These are phyloP conservation scores for Thozetella sp. DNA, from an alignment of 495 filamentous ascomycete genomes.

Conservation along the genomic window DNA sequence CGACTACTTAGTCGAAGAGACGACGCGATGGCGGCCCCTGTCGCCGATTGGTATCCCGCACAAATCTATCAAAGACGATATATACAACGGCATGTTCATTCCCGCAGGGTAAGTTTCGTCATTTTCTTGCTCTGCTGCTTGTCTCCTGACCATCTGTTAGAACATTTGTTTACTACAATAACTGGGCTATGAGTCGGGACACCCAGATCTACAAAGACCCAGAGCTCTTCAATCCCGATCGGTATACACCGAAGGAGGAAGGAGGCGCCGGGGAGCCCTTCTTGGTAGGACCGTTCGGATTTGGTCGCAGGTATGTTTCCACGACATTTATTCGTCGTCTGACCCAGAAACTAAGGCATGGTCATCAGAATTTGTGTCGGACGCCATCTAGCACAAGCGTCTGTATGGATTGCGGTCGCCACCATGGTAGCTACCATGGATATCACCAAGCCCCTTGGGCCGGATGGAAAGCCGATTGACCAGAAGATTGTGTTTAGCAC, in stretches of 20 bases:
- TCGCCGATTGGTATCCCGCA: slow-evolving; percentile 59
- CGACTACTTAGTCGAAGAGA: slow-evolving; percentile 50
- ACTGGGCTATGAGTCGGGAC: slow-evolving; percentile 37
- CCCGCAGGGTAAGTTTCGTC: slow-evolving; percentile 23
- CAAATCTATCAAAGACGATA: slow-evolving; percentile 47
- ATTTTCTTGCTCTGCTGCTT: not conserved
- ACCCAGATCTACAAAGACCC: slow-evolving; percentile 28
- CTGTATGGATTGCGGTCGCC: slow-evolving; percentile 24
- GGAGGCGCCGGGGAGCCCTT: slow-evolving; percentile 35
- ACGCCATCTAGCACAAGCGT: slow-evolving; percentile 21
- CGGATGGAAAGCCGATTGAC: slow-evolving; percentile 16
- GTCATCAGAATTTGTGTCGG: slow-evolving; percentile 20
- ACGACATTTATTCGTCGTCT: not conserved
- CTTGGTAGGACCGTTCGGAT: slow-evolving; percentile 46
- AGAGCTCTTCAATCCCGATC: slow-evolving; percentile 37
- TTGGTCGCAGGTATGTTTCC: slow-evolving; percentile 23
- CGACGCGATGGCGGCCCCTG: slow-evolving; percentile 55
- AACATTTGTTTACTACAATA: slow-evolving; percentile 31
- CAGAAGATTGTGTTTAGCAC: slow-evolving; percentile 22
- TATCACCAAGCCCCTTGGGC: slow-evolving; percentile 20
- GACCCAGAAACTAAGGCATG: slow-evolving; percentile 4
- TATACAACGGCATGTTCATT: slow-evolving; percentile 38
- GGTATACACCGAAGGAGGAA: slow-evolving; percentile 21
- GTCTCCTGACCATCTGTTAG: not conserved
- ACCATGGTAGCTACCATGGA: slow-evolving; percentile 22